These are phyloP conservation scores for Hamamelis virginiana DNA, from an alignment of 164 flowering plant species.

Conservation along the genomic window DNA sequence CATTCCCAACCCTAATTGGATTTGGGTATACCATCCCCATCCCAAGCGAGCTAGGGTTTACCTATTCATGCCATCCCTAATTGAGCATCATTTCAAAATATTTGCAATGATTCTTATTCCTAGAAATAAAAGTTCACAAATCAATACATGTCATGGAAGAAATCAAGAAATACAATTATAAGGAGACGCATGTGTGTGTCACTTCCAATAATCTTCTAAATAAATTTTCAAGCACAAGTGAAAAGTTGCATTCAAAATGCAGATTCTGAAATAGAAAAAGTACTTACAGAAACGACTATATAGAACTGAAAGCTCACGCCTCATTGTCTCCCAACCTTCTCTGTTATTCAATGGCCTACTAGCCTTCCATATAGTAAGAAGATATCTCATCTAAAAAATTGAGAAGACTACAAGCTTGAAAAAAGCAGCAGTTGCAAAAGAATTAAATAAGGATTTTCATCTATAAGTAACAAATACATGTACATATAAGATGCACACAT, in stretches of 20 bases:
- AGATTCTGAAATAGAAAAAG: slow-evolving; percentile 6
- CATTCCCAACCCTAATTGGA: too few species aligned
- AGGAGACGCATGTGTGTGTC: background rate
- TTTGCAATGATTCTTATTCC: too few species aligned
- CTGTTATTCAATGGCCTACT: slow-evolving; percentile 77
- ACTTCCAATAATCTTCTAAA: background rate
- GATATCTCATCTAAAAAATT: slow-evolving; percentile 98
- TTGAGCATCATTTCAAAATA: too few species aligned
- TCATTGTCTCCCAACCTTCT: slow-evolving; percentile 97
- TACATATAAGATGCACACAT: too few species aligned
- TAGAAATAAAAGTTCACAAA: background rate
- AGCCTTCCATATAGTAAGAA: slow-evolving; percentile 98
- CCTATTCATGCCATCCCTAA: too few species aligned
- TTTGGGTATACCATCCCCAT: too few species aligned
- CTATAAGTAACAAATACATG: too few species aligned
- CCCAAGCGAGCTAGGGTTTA: too few species aligned
- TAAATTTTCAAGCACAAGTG: background rate
- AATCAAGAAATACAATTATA: too few species aligned
- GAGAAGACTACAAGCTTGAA: slow-evolving; percentile 99
- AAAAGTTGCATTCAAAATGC: background rate
- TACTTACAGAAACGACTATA: slow-evolving; percentile 98
- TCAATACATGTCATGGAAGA: too few species aligned
- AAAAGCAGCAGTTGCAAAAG: slow-evolving; percentile 97
- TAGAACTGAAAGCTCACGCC: slow-evolving; percentile 92
- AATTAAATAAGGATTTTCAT: slow-evolving; percentile 97